These are phyloP conservation scores for Claviceps pazoutovae DNA, from an alignment of 2,329 filamentous ascomycete species.

Conservation along the genomic window DNA sequence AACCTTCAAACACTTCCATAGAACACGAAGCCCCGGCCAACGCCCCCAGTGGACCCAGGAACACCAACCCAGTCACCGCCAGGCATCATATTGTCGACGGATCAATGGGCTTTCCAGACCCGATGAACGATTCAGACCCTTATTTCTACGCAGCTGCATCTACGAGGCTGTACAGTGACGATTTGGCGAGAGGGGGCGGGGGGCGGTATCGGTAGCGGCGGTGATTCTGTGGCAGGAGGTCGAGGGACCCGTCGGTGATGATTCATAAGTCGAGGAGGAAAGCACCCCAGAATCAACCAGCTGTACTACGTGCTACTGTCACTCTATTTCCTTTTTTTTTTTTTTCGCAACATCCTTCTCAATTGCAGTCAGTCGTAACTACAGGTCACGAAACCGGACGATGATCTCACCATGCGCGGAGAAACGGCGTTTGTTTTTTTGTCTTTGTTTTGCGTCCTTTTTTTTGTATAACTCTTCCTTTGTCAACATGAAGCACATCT, in stretches of 20 bases:
- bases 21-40: slow-evolving; percentile 16
- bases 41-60: slow-evolving; percentile 19
- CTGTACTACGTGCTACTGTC: background rate
- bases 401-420: too few relatives aligned
- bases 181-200: slow-evolving; percentile 19
- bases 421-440: too few relatives aligned
- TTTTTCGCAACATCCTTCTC: background rate
- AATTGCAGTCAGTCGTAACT: too few relatives aligned
- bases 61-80: slow-evolving; percentile 10
- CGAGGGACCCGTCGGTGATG: background rate
- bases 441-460: too few relatives aligned
- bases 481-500: too few relatives aligned
- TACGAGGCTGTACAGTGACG: slow-evolving; percentile 41
- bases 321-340: background rate
- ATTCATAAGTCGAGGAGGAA: background rate
- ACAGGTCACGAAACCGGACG: too few relatives aligned
- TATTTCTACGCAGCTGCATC: slow-evolving; percentile 13
- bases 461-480: too few relatives aligned
- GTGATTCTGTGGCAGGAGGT: slow-evolving; percentile 14
- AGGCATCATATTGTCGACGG: slow-evolving; percentile 37
- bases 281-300: too few relatives aligned
- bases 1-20: slow-evolving; percentile 11
- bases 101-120: slow-evolving; percentile 38
- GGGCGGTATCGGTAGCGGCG: slow-evolving; percentile 7
- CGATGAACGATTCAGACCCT: slow-evolving; percentile 20